These are phyloP conservation scores for Pestalotiopsis sp. DNA, from an alignment of 2,329 filamentous ascomycete genomes.

Conservation along the genomic window DNA sequence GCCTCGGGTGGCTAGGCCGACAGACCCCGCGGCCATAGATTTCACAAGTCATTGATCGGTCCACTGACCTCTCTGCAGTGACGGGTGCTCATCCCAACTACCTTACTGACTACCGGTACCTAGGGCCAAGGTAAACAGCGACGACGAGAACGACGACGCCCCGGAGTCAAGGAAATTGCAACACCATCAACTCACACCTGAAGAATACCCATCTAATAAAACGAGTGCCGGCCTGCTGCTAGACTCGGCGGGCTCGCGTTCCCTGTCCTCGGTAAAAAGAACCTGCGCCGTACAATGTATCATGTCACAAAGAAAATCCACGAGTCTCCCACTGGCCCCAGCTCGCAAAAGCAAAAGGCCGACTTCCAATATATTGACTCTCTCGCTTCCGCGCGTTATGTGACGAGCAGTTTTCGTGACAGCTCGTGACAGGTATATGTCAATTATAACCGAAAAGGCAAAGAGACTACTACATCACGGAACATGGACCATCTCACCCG, in stretches of 20 bases:
- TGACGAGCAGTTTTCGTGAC: background rate
- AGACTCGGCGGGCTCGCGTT: background rate
- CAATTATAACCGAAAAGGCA: conserved; percentile 5
- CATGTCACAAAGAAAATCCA: background rate
- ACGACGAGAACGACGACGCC: background rate
- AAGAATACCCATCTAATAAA: background rate
- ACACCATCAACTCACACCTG: background rate
- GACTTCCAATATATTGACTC: background rate
- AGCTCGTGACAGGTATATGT: conserved; percentile 2
- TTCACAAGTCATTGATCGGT: background rate
- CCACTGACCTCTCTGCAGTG: background rate
- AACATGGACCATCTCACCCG: background rate
- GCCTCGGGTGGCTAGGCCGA: conserved; percentile 13
- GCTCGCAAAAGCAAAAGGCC: background rate
- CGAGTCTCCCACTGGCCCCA: background rate
- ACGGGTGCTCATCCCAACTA: background rate
- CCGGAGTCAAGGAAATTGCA: background rate
- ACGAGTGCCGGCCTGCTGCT: background rate
- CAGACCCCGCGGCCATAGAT: background rate
- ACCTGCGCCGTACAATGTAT: background rate
- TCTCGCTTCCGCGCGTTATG: background rate
- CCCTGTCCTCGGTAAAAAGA: background rate
- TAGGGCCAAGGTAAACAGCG: background rate
- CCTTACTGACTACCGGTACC: background rate
- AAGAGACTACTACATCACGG: background rate